phyloP scores from a whole-genome alignment of 129 eudicot genomes.

The Lactuca sativa region DNA sequence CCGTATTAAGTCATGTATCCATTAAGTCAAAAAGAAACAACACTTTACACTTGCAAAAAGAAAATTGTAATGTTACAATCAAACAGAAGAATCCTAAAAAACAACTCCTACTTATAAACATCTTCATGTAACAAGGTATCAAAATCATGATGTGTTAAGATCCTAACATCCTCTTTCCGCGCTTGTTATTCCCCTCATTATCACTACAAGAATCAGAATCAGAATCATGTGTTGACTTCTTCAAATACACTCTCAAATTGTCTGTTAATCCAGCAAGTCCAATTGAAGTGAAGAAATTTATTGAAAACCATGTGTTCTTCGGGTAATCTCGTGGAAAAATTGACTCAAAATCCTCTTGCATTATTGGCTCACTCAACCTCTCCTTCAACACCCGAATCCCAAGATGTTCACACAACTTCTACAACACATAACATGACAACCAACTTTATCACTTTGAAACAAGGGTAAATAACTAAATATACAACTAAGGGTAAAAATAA shows the following conservation, averaged over 20 bases:
- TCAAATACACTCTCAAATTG: slow-evolving; percentile 76
- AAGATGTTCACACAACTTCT: slow-evolving; percentile 93
- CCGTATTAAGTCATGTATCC: no score
- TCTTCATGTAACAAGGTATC: background rate
- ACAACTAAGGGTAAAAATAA: no score
- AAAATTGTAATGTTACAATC: background rate
- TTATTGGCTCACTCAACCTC: slow-evolving; percentile 75
- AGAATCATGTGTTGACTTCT: slow-evolving; percentile 44
- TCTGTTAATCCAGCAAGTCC: slow-evolving; percentile 97
- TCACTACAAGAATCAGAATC: slow-evolving; percentile 37
- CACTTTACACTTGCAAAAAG: no score
- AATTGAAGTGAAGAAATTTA: slow-evolving; percentile 90
- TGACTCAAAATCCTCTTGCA: slow-evolving; percentile 83
- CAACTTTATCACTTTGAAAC: no score
- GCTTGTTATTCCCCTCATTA: slow-evolving; percentile 48
- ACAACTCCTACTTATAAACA: background rate
- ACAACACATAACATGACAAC: slow-evolving; percentile 25
- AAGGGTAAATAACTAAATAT: no score
- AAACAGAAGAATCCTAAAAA: slow-evolving; percentile 8
- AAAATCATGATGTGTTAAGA: background rate
- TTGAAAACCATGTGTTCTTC: slow-evolving; percentile 78
- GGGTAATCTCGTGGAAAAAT: slow-evolving; percentile 90
- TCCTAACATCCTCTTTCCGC: slow-evolving; percentile 39
- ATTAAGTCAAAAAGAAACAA: no score
- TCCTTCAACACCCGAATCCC: slow-evolving; percentile 89